Base-by-base conservation (phyloP, 768 basidiomycete genomes). In the Rubroboletus pulcherrimus region DNA sequence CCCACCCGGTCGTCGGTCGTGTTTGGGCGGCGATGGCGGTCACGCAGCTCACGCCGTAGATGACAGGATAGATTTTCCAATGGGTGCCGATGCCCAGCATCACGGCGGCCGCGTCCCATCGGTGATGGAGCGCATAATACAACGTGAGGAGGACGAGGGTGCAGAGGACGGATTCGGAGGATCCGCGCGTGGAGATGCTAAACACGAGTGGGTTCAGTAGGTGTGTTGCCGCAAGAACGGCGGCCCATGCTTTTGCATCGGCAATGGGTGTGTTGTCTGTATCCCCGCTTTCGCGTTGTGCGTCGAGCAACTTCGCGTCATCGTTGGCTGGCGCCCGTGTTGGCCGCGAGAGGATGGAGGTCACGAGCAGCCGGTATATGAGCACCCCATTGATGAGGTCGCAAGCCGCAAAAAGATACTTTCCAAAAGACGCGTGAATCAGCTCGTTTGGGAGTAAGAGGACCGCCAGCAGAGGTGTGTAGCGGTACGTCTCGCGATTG, bases 41-140 rank as follows among this genome's bases (percentile, higher is more conserved):
- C 53, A 93, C 72, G 57, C 91, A 85, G 37, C 84, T 81, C n/a
- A 87, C 79, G 0, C 88, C 91, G 68, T 98, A 98, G 53, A 99
- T 83, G 60, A 95, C 77, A 0, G 97, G 97, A 66, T 97, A 98
- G 53, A 99, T 91, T 74, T 99, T 99, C 91, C 93, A 96, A 64
- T 98, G 94, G 0, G 93, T 86, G 58, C 90, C 86, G 39, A 93
- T 62, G 1, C 93, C 97, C 21, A 95, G 77, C 53, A 87, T 65
- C 5, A 91, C 61, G 0, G 92, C 94, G 0, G 92, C 83, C 4
- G 71, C 58, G 47, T 81, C 77, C 84, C 89, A 89, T 42, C 76
- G 75, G 4, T 73, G 75, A 40, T 78, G 78, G 55, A 88, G 71
- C 2, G 84, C 82, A 31, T 73, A 77, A 66, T 81, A 82, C 29